Evolutionary conservation across 805 yeast species (phyloP).

Genomic region (Ogataea wickerhamii): DNA sequence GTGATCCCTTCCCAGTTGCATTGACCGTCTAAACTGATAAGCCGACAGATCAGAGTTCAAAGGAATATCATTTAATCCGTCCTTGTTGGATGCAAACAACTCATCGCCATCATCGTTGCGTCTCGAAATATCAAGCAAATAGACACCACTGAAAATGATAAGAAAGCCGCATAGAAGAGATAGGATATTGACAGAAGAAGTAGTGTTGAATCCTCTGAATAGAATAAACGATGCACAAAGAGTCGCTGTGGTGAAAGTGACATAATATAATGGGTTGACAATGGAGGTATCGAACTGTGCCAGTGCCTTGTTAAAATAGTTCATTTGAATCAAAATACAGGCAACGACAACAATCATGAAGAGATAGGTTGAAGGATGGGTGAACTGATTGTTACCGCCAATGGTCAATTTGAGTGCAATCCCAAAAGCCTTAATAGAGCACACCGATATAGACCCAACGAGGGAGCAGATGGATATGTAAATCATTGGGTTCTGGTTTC

Average conservation of each 20-base stretch:
- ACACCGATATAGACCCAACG: conserved; percentile 87
- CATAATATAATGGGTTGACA: conserved; percentile 88
- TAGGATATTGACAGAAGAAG: conserved; percentile 73
- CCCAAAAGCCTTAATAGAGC: conserved; percentile 91
- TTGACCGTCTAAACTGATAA: conserved; percentile 69
- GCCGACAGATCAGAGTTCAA: conserved; percentile 79
- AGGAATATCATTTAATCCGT: conserved; percentile 60
- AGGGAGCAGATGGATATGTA: conserved; percentile 86
- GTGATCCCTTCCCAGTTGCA: conserved; percentile 53
- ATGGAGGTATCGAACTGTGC: conserved; percentile 92
- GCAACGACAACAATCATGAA: conserved; percentile 73
- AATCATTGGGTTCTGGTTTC: conserved; percentile 79
- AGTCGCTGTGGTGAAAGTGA: conserved; percentile 86
- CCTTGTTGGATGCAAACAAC: conserved; percentile 43
- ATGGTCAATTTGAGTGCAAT: conserved; percentile 83
- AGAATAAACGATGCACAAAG: conserved; percentile 80
- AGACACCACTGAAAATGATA: conserved; percentile 85
- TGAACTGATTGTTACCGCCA: conserved; percentile 82
- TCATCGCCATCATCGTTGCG: conserved; percentile 49
- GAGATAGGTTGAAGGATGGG: conserved; percentile 78
- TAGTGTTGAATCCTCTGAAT: conserved; percentile 82
- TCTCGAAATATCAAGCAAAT: conserved; percentile 73
- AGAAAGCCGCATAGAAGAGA: conserved; percentile 82
- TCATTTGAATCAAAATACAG: conserved; percentile 89
- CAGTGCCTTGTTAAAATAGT: conserved; percentile 87